These are phyloP conservation scores for Gossypium bickii DNA, from an alignment of 345 rosid genomes.

Conservation along the genomic window DNA sequence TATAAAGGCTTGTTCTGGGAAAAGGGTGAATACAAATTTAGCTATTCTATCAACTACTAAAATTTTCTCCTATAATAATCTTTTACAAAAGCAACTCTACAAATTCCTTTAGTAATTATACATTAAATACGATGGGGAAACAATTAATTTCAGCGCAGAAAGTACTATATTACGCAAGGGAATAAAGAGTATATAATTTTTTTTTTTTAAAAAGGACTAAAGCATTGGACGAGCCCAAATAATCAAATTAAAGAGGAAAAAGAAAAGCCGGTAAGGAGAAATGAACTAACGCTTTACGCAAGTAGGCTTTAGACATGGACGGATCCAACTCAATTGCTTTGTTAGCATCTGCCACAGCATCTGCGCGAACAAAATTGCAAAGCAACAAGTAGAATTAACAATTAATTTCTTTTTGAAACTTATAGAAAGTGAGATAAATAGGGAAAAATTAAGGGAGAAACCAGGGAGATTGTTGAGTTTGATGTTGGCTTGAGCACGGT, in stretches of 20 bases:
- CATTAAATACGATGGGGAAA: not conserved
- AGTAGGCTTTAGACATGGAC: conserved; percentile 64
- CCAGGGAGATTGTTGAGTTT: conserved; percentile 74
- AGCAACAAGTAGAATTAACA: not conserved
- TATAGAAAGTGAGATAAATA: not conserved
- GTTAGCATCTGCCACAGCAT: conserved; percentile 79
- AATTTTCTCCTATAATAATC: not conserved
- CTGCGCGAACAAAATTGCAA: conserved; percentile 34
- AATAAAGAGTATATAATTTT: not conserved
- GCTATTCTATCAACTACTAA: not conserved
- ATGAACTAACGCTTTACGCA: conserved; percentile 73
- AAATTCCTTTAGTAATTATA: not conserved
- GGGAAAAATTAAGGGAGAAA: conserved; percentile 5
- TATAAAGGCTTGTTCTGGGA: not conserved
- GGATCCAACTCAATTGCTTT: conserved; percentile 74
- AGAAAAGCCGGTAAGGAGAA: not conserved
- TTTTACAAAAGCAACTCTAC: not conserved
- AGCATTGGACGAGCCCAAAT: not conserved
- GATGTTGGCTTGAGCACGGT: conserved; percentile 90
- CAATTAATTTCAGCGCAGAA: not conserved
- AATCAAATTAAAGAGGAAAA: not conserved
- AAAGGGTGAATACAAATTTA: not conserved
- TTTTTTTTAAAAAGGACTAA: not conserved
- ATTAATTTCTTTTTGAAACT: not conserved
- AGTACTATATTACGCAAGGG: not conserved